Base-by-base conservation (phyloP, 2,329 filamentous ascomycete species). In the Aspergillus pseudonomiae region DNA sequence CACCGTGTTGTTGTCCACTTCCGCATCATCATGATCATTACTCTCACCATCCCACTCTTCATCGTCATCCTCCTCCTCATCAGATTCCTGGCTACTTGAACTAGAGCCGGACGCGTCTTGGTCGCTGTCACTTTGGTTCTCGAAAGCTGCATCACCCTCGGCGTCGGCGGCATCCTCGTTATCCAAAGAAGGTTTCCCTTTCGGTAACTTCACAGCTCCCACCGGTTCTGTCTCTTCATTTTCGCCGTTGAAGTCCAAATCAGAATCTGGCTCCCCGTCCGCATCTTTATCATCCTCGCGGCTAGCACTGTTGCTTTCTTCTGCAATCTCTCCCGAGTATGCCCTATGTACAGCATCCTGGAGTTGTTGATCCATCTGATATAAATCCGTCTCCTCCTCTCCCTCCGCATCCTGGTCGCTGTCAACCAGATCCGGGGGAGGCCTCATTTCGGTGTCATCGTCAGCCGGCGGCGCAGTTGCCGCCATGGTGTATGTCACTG, bases 21-120 rank as follows among this genome's bases (percentile, higher is more conserved):
- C 80, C 26, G 70, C 78, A 63, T 82, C 81, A 34, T 82, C 81
- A 41, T 69, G 74, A 59, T 75, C 78, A 65, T 84, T 84, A 62
- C 80, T 81, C 63, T 80, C 80, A 12, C 73, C 83, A 74, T 84
- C 81, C 75, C 80, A 81, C 46, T 84, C 80, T 24, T 81, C 80
- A 60, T 55, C 52, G 19, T 36, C 52, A 24, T 50, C 46, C 3
- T 80, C 83, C n/a, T 77, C 83, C n/a, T 77, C 85, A 66, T 88
- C 86, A 12, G 85, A 88, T 46, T 86, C 86, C 11, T 83, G 85
- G 41, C 85, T 87, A 59, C 79, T 83, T 32, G 75, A 75, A 46
- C 69, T 72, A 50, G 75, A 68, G 60, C 74, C 70, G 28, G 76
- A 78, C 21, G 77, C 78, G 61, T 77, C 78, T 63, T 80, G 75